Base-by-base conservation (phyloP, 2,329 filamentous ascomycete genomes). In the Trichophyton verrucosum region DNA sequence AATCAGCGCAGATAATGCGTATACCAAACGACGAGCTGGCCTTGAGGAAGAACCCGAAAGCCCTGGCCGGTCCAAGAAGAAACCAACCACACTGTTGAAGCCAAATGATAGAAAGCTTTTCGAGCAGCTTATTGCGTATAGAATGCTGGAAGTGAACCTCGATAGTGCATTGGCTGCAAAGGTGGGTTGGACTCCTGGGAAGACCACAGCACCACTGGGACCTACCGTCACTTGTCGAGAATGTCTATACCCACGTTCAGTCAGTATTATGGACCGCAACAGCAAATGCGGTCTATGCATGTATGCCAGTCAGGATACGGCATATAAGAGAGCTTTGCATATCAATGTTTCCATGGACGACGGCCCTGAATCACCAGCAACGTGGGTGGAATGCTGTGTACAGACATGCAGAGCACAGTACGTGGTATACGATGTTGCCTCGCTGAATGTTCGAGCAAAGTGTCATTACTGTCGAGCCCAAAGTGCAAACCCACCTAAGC, bases 301-400 rank as follows among this genome's bases (percentile, higher is more conserved):
- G 7, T 27, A 33, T 0, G 60, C 68, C 7, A 67, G 73, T 9
- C 64, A 70, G 22, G 63, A 68, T 2, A 64, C 65, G 3, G 24
- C n/a, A 8, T 60, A 64, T 6, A 8, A 68, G 11, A 55, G 61
- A 1, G 64, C 64, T 22, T 47, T 46, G 3, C 57, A 62, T 47
- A 63, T 64, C 6, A 63, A 67, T 42, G 77, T 75, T 20, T 70
- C 68, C 0, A 61, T 61, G 24, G 65, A 69, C 0, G 70, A 76
- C 60, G 66, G 64, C 42, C 67, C 71, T 46, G 59, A 61, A 7
- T 76, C 74, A 0, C 64, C 66, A 2, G 72, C 69, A 0, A 70
- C 71, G 15, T 81, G 79, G 79, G 76, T 79, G 0, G 79, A 81
- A 66, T 82, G 80, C 64, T 68, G 63, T 42, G 68, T 72, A n/a